Evolutionary conservation across 331 rosid species (phyloP), one percentile per base, ranked within the genome.

Genomic region (Quercus tomentella): DNA sequence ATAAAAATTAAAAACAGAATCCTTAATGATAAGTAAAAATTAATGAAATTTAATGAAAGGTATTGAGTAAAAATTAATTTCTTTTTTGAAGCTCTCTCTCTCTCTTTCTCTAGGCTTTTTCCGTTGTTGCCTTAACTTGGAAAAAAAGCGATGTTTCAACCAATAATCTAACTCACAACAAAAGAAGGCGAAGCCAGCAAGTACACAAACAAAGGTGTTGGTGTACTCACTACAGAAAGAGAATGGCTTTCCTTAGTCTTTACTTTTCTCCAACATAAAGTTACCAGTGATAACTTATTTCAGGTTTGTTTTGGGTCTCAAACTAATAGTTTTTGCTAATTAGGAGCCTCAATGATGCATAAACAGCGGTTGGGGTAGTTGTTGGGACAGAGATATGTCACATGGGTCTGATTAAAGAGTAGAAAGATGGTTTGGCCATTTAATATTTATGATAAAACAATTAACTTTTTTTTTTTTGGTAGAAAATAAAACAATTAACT

Each of bases 181-280:
- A 81, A 58, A 82, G 58, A 77, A 82, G 82, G 78, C 35, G 89
- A 85, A 88, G 84, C 70, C 80, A 79, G 76, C 43, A 81, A 81
- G 87, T 70, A 58, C 77, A 66, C 77, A 79, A 74, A 60, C 37
- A 8, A 62, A 62, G 75, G 79, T 70, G 82, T 60, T 79, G 80
- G 80, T 80, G 79, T 68, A 81, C 85, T 83, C 84, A 73, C 71
- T 73, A 70, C 67, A 52, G 58, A 45, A 16, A 22, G 66, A 11
- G 25, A 56, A 0, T 2, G 45, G 45, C 8, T 28, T 92, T 86
- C 82, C 97, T 86, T 90, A 62, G 91, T 76, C 85, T 86, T 82
- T 86, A 94, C 94, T 92, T 92, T 78, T 84, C 89, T 92, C 86
- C 82, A 77, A 61, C 84, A 76, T 77, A 88, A 88, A 92, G 94